A percentile compares a stretch with the other conserved stretches of the same genome.
Evolutionary conservation across 352 stramenopile genomes (phyloP).

Genomic region (Phytophthora cryptogea): DNA sequence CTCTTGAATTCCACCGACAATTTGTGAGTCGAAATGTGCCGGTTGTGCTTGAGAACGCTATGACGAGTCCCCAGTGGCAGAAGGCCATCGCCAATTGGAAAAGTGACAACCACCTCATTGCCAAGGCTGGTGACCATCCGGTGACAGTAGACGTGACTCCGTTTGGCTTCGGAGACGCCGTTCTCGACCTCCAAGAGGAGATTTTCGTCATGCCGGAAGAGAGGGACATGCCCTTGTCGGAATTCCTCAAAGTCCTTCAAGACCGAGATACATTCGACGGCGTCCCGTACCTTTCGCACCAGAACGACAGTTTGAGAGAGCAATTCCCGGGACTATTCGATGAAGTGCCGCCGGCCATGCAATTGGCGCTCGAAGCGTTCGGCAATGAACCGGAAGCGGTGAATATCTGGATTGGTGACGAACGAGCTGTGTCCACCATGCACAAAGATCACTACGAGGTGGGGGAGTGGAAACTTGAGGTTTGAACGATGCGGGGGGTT

Average conservation of each 20-base stretch:
- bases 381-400: slow-evolving; percentile 87
- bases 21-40: slow-evolving; percentile 82
- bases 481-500: not conserved
- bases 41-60: slow-evolving; percentile 72
- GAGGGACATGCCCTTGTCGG: slow-evolving; percentile 62
- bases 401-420: slow-evolving; percentile 99
- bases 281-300: slow-evolving; percentile 84
- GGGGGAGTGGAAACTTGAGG: not conserved
- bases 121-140: slow-evolving; percentile 38
- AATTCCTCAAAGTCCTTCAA: slow-evolving; percentile 58
- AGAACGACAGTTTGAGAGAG: slow-evolving; percentile 82
- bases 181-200: slow-evolving; percentile 49
- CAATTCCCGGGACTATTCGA: slow-evolving; percentile 69
- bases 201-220: slow-evolving; percentile 86
- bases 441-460: slow-evolving; percentile 99
- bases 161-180: slow-evolving; percentile 71
- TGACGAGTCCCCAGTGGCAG: slow-evolving; percentile 60
- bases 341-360: slow-evolving; percentile 65
- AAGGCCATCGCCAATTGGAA: slow-evolving; percentile 54
- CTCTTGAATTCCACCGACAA: slow-evolving; percentile 71
- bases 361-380: slow-evolving; percentile 67
- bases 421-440: slow-evolving; percentile 93
- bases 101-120: slow-evolving; percentile 58
- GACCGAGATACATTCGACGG: slow-evolving; percentile 66
- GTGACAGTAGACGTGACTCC: slow-evolving; percentile 85